Conservation (phyloP, 352 stramenopile species). For the Globisporangium spiculum region DNA sequence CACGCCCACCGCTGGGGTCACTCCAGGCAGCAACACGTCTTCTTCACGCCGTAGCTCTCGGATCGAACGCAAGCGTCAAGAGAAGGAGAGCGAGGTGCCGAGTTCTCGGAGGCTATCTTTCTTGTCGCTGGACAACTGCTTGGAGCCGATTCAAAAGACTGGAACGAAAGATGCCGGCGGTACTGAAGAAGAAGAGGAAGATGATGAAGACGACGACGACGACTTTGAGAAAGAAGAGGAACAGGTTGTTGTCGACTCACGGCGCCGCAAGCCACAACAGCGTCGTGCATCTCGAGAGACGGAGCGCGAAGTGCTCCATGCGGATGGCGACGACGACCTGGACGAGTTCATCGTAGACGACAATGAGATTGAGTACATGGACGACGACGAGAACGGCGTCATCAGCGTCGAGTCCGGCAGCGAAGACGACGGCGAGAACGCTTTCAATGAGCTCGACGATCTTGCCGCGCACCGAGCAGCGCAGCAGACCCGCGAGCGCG, state of each 20-base stretch:
- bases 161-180: conserved; percentile 17
- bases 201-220: conserved; percentile 21
- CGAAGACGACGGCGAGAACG: conserved; percentile 39
- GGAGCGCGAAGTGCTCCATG: conserved; percentile 36
- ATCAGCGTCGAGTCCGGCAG: conserved; percentile 56
- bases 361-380: conserved; percentile 86
- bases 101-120: conserved; percentile 57
- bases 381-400: conserved; percentile 73
- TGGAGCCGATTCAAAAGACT: conserved; percentile 32
- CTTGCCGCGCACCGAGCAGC: conserved; percentile 30
- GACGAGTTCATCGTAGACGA: conserved; percentile 81
- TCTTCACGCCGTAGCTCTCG: conserved; percentile 55
- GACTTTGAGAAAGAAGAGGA: conserved; percentile 33
- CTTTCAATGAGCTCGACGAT: conserved; percentile 32
- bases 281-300: conserved; percentile 18
- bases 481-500: conserved; percentile 52
- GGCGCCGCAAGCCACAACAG: conserved; percentile 12
- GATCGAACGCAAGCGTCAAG: conserved; percentile 50
- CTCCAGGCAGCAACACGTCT: conserved; percentile 27
- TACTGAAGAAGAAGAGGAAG: conserved; percentile 23
- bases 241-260: background rate
- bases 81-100: conserved; percentile 38
- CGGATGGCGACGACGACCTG: conserved; percentile 61
- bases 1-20: background rate
- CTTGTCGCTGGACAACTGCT: conserved; percentile 61